Conservation (phyloP, 1,284 basidiomycete genomes). For the Caloboletus inedulis region DNA sequence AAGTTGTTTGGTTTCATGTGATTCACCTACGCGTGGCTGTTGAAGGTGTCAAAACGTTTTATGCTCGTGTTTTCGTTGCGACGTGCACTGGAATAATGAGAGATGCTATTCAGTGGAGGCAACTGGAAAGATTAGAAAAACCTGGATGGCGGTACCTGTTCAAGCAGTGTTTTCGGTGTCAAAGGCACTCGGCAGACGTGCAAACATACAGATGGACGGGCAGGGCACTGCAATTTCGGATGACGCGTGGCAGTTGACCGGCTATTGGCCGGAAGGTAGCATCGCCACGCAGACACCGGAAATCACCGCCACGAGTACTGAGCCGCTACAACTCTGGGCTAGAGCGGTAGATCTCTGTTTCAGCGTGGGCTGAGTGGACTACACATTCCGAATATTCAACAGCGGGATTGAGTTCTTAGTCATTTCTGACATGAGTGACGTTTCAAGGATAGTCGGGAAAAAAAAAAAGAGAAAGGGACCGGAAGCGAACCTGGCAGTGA, state of each 20-base stretch:
- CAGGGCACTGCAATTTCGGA: not conserved
- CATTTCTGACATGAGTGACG: conserved; percentile 5
- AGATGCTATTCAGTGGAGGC: too few species aligned
- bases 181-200: not conserved
- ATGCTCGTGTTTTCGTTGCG: not conserved
- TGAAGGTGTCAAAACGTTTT: not conserved
- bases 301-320: conserved; percentile 9
- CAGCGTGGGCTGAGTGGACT: too few species aligned
- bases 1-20: not conserved
- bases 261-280: not conserved
- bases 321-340: too few species aligned
- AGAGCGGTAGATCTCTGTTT: too few species aligned
- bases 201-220: not conserved
- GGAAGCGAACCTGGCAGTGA: conserved; percentile 24
- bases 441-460: conserved; percentile 19
- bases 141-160: not conserved
- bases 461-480: not conserved
- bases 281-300: conserved; percentile 14
- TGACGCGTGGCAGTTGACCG: not conserved
- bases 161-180: not conserved
- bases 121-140: not conserved
- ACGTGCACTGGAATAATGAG: not conserved
- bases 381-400: too few species aligned
- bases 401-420: not conserved
- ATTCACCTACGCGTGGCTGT: too few species aligned